These are phyloP conservation scores for Fusarium domesticum DNA, from an alignment of 2,329 filamentous ascomycete genomes.

Conservation along the genomic window DNA sequence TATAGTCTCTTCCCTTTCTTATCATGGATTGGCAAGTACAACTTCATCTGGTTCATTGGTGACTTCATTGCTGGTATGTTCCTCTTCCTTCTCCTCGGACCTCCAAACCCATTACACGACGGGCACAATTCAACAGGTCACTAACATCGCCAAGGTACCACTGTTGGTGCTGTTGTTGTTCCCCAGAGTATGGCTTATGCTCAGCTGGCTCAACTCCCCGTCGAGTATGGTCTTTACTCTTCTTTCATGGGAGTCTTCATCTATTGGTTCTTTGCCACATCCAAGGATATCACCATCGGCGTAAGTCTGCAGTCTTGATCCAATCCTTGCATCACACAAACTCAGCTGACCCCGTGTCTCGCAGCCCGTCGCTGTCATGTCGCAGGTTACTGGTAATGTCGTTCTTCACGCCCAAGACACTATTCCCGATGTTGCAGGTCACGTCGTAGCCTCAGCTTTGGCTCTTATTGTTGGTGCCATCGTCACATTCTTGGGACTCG, in stretches of 20 bases:
- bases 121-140: no score
- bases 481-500: slow-evolving; percentile 47
- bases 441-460: slow-evolving; percentile 47
- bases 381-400: slow-evolving; percentile 49
- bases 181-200: slow-evolving; percentile 55
- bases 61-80: slow-evolving; percentile 45
- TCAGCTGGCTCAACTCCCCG: slow-evolving; percentile 44
- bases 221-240: slow-evolving; percentile 56
- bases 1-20: slow-evolving; percentile 47
- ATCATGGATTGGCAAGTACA: slow-evolving; percentile 51
- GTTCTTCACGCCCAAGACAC: slow-evolving; percentile 39
- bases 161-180: slow-evolving; percentile 53
- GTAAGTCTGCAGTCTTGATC: slow-evolving; percentile 44
- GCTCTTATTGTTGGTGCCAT: slow-evolving; percentile 48
- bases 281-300: slow-evolving; percentile 85
- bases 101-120: neutral
- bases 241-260: slow-evolving; percentile 94
- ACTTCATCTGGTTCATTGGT: slow-evolving; percentile 45
- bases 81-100: neutral
- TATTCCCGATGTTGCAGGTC: slow-evolving; percentile 39
- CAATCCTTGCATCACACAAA: neutral
- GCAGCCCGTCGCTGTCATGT: slow-evolving; percentile 54
- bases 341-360: slow-evolving; percentile 17
- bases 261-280: slow-evolving; percentile 98
- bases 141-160: slow-evolving; percentile 34